Evolutionary conservation across 192 early-diverging fungal species (phyloP).

Genomic region (Coemansia sp.): DNA sequence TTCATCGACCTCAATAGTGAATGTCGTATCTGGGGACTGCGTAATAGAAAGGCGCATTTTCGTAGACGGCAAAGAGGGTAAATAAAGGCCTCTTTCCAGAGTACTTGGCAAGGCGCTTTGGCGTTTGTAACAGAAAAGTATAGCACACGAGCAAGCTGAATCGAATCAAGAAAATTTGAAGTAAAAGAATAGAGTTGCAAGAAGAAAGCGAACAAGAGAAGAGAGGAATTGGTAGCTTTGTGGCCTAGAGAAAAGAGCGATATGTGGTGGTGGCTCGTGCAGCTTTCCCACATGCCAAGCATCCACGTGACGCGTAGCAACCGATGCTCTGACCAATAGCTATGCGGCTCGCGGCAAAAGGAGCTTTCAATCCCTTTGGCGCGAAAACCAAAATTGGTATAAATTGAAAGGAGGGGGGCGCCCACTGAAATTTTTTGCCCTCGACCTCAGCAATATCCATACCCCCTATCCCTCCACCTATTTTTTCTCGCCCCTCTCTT

Average conservation of each 20-base stretch:
- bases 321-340: background rate
- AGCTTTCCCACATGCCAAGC: background rate
- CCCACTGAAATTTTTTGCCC: background rate
- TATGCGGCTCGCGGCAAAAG: background rate
- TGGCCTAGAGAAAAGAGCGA: background rate
- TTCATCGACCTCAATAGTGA: conserved; percentile 64
- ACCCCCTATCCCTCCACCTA: background rate
- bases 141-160: background rate
- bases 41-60: conserved; percentile 40
- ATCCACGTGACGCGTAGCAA: background rate
- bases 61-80: background rate
- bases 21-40: conserved; percentile 21
- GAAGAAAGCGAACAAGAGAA: background rate
- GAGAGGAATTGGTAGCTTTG: too few relatives aligned
- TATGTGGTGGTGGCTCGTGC: background rate
- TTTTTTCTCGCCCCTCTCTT: background rate
- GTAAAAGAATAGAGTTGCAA: background rate
- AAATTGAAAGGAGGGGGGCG: background rate
- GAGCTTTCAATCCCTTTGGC: background rate
- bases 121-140: background rate
- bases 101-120: background rate
- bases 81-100: background rate
- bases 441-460: background rate
- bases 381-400: background rate
- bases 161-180: background rate